These are phyloP conservation scores for Scheffersomyces ergatensis DNA, from an alignment of 805 yeast species.

Conservation along the genomic window DNA sequence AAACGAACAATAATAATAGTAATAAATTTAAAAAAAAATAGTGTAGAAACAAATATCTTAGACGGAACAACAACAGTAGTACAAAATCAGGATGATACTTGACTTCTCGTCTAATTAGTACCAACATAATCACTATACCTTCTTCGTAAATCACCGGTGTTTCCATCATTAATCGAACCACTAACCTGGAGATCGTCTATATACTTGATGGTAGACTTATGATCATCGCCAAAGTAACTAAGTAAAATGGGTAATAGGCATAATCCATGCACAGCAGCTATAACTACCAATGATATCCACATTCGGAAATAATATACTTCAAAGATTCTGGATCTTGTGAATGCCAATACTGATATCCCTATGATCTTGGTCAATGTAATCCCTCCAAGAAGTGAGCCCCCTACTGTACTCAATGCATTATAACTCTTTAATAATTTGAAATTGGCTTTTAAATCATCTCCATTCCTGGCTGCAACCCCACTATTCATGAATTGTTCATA, in stretches of 20 bases:
- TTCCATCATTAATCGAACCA: slow-evolving; percentile 1
- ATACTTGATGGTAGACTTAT: slow-evolving; percentile 2
- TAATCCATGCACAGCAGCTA: slow-evolving; percentile 78
- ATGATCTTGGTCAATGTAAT: slow-evolving; percentile 85
- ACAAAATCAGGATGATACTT: too few relatives aligned
- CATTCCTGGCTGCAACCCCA: neutral
- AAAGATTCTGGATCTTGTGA: slow-evolving; percentile 83
- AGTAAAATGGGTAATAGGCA: slow-evolving; percentile 75
- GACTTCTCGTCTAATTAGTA: too few relatives aligned
- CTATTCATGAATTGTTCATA: slow-evolving; percentile 13
- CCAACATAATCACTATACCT: too few relatives aligned
- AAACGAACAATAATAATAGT: too few relatives aligned
- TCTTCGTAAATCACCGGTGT: neutral
- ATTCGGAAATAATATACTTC: slow-evolving; percentile 90
- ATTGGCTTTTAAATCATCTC: slow-evolving; percentile 1
- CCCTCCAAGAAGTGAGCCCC: slow-evolving; percentile 88
- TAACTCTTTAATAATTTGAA: slow-evolving; percentile 32
- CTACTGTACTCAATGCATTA: slow-evolving; percentile 72
- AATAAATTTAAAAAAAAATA: too few relatives aligned
- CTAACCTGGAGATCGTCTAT: slow-evolving; percentile 2
- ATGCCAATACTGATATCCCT: slow-evolving; percentile 84
- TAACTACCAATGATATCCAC: slow-evolving; percentile 81
- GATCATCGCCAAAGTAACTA: slow-evolving; percentile 35
- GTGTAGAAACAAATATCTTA: too few relatives aligned
- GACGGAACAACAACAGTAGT: too few relatives aligned